phyloP scores from a whole-genome alignment of 805 yeast species.

The Metschnikowia amazonensis region DNA sequence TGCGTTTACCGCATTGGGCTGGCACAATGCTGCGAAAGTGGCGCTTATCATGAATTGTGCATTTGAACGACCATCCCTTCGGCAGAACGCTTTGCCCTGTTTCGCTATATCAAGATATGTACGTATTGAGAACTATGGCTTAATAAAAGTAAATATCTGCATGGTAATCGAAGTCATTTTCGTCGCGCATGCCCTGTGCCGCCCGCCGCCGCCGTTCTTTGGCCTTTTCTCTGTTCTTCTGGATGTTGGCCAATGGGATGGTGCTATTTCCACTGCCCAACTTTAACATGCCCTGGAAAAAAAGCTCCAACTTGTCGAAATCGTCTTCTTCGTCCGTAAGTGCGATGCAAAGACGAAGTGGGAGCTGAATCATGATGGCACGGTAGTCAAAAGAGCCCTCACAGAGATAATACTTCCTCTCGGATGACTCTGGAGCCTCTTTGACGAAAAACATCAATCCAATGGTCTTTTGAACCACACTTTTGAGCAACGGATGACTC shows the following conservation, averaged over 20 bases:
- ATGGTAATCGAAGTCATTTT: slow-evolving; percentile 12
- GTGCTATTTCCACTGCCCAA: slow-evolving; percentile 23
- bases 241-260: slow-evolving; percentile 8
- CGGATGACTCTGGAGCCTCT: slow-evolving; percentile 16
- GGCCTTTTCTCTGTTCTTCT: slow-evolving; percentile 7
- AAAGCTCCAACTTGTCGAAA: slow-evolving; percentile 24
- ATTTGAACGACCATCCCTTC: no score
- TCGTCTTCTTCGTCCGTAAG: slow-evolving; percentile 21
- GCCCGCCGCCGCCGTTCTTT: slow-evolving; percentile 2
- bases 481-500: slow-evolving; percentile 22
- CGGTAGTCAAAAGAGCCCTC: slow-evolving; percentile 22
- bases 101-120: neutral
- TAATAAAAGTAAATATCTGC: slow-evolving; percentile 10
- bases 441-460: slow-evolving; percentile 20
- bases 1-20: slow-evolving; percentile 12
- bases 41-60: neutral
- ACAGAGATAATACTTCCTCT: slow-evolving; percentile 17
- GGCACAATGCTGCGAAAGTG: slow-evolving; percentile 11
- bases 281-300: slow-evolving; percentile 22
- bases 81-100: neutral
- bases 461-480: slow-evolving; percentile 17
- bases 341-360: slow-evolving; percentile 18
- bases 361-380: slow-evolving; percentile 24
- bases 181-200: neutral
- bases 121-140: neutral